Conservation (phyloP, 192 early-diverging fungal species). For the Coemansia sp. region DNA sequence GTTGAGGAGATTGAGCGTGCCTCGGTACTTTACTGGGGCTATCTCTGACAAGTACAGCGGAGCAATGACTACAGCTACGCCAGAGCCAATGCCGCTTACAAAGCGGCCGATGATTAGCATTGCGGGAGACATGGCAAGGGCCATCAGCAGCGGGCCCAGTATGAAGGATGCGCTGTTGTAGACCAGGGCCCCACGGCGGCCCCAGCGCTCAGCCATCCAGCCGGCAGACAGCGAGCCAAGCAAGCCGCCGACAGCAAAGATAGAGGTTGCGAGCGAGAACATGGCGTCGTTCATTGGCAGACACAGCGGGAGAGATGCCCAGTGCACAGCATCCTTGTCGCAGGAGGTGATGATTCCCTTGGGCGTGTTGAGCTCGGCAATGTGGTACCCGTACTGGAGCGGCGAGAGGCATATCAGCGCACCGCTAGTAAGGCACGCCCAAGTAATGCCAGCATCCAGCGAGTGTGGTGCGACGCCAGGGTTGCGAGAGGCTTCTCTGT, state of each 20-base stretch:
- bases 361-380: slow-evolving; percentile 57
- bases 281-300: slow-evolving; percentile 70
- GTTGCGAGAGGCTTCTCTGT: not conserved
- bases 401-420: slow-evolving; percentile 41
- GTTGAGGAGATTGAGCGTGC: slow-evolving; percentile 75
- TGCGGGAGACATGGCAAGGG: slow-evolving; percentile 55
- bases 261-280: slow-evolving; percentile 53
- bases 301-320: slow-evolving; percentile 59
- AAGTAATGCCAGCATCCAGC: slow-evolving; percentile 38
- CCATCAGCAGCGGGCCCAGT: slow-evolving; percentile 68
- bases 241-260: slow-evolving; percentile 53
- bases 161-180: slow-evolving; percentile 65
- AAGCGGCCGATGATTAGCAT: slow-evolving; percentile 69
- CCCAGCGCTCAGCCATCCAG: slow-evolving; percentile 65
- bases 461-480: slow-evolving; percentile 15
- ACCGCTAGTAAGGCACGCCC: slow-evolving; percentile 41
- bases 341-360: slow-evolving; percentile 45
- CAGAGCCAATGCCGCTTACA: slow-evolving; percentile 74
- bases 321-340: slow-evolving; percentile 22
- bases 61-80: slow-evolving; percentile 72
- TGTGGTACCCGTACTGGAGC: slow-evolving; percentile 56
- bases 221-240: slow-evolving; percentile 74
- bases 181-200: slow-evolving; percentile 69
- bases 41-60: slow-evolving; percentile 85
- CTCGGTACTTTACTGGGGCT: slow-evolving; percentile 68